Conservation (phyloP, 768 basidiomycete genomes). For the Leucosporidium yakuticum region DNA sequence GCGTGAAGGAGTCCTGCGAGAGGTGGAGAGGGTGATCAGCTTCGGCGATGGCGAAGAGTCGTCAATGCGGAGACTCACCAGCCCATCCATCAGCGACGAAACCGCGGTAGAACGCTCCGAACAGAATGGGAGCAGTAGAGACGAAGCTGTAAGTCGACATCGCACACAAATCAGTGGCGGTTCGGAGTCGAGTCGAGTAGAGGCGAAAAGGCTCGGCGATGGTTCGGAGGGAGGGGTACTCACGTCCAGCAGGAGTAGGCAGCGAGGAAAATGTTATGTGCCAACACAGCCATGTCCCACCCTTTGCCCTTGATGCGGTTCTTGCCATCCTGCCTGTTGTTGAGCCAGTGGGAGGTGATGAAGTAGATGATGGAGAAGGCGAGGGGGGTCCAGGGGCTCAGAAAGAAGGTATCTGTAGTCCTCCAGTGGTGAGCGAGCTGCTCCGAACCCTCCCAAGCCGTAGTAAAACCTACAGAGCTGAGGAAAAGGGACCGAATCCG, state of each 20-base stretch:
- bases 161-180: no score
- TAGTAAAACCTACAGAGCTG: no score
- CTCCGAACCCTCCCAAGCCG: no score
- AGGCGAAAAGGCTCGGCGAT: no score
- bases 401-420: constrained; percentile 8
- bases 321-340: constrained; percentile 25
- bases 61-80: neutral
- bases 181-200: no score
- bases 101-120: constrained; percentile 22
- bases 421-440: no score
- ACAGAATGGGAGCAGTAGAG: constrained; percentile 23
- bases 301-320: constrained; percentile 33
- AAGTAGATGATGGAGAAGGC: constrained; percentile 36
- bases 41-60: neutral
- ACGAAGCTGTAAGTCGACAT: constrained; percentile 9
- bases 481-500: no score
- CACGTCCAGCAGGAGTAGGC: constrained; percentile 38
- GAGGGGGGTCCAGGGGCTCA: constrained; percentile 33
- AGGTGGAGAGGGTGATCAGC: neutral
- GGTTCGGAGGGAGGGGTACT: constrained; percentile 7
- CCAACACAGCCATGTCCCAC: constrained; percentile 33
- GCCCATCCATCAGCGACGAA: constrained; percentile 21
- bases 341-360: constrained; percentile 28
- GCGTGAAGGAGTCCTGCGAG: constrained; percentile 17
- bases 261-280: constrained; percentile 38